A percentile compares a stretch with the other conserved stretches of the same genome.
These are phyloP conservation scores for Urostyla sp. DNA, from an alignment of 73 alveolate species.

Conservation along the genomic window DNA sequence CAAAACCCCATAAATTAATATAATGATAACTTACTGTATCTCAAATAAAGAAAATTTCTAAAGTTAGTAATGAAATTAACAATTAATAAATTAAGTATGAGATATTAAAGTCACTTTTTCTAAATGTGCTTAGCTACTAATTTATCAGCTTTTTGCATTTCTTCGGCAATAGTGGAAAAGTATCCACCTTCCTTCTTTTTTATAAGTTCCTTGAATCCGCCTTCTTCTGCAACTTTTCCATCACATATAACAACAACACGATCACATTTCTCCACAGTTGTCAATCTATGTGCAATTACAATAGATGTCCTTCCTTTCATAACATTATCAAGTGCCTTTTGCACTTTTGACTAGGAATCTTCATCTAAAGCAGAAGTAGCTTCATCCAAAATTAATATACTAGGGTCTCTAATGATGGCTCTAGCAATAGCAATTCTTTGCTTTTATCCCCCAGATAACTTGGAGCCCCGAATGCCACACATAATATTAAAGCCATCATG, in stretches of 20 bases:
- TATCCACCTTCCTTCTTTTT: conserved; percentile 66
- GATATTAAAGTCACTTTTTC: too few relatives aligned
- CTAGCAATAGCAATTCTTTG: conserved; percentile 93
- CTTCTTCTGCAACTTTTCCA: conserved; percentile 81
- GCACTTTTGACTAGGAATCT: conserved; percentile 79
- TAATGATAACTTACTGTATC: too few relatives aligned
- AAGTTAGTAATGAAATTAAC: too few relatives aligned
- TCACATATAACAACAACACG: conserved; percentile 71
- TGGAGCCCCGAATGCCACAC: conserved; percentile 66
- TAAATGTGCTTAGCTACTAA: background rate
- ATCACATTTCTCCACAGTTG: conserved; percentile 78
- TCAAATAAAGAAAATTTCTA: too few relatives aligned
- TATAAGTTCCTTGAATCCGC: conserved; percentile 77
- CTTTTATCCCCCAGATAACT: conserved; percentile 92
- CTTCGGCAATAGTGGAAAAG: conserved; percentile 54
- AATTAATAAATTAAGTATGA: too few relatives aligned
- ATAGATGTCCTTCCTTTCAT: conserved; percentile 82
- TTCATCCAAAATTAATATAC: conserved; percentile 88
- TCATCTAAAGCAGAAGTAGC: conserved; percentile 95
- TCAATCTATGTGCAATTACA: conserved; percentile 88
- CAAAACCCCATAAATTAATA: too few relatives aligned
- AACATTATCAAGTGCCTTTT: conserved; percentile 79
- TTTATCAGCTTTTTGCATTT: conserved; percentile 27
- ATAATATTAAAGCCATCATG: conserved; percentile 32
- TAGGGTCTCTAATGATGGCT: conserved; percentile 81